A percentile compares a stretch with the other conserved stretches of the same genome.
Evolutionary conservation across 148 eudicot species (phyloP).

Genomic region (Euryodendron excelsum): DNA sequence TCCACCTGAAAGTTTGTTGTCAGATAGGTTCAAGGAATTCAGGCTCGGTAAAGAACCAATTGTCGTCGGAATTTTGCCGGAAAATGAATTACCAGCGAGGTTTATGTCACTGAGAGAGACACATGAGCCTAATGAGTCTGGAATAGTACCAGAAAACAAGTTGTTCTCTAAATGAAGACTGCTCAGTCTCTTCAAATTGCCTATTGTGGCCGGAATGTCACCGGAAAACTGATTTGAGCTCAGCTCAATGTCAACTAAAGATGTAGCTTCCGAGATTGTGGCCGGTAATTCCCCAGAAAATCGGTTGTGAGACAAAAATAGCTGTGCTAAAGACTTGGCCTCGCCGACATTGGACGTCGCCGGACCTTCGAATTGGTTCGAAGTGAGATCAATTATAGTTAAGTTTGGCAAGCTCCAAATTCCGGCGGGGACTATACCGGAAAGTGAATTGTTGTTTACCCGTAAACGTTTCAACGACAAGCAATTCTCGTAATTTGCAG

Average conservation of each 20-base stretch:
- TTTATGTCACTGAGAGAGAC: conserved; percentile 26
- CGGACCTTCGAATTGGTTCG: conserved; percentile 34
- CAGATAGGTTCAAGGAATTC: conserved; percentile 35
- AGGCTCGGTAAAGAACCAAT: conserved; percentile 30
- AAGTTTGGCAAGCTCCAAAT: conserved; percentile 40
- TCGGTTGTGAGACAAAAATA: conserved; percentile 25
- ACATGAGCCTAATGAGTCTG: conserved; percentile 38
- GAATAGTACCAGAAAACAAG: conserved; percentile 28
- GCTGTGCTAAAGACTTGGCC: conserved; percentile 37
- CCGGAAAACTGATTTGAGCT: conserved; percentile 30
- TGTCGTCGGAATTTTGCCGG: conserved; percentile 29
- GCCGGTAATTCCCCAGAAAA: conserved; percentile 36
- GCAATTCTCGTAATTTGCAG: conserved; percentile 37
- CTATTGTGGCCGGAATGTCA: conserved; percentile 24
- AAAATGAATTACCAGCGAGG: conserved; percentile 32
- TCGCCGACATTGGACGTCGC: conserved; percentile 20
- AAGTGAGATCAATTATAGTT: conserved; percentile 26
- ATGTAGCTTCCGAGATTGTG: conserved; percentile 24
- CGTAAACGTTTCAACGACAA: conserved; percentile 26
- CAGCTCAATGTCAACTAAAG: conserved; percentile 29
- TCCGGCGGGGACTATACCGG: conserved; percentile 33
- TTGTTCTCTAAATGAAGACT: conserved; percentile 28
- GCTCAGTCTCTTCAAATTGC: conserved; percentile 25
- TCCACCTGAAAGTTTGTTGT: conserved; percentile 38
- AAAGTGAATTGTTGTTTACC: conserved; percentile 34